Conservation (phyloP, 306 rosid species). For the Heteromeles arbutifolia region DNA sequence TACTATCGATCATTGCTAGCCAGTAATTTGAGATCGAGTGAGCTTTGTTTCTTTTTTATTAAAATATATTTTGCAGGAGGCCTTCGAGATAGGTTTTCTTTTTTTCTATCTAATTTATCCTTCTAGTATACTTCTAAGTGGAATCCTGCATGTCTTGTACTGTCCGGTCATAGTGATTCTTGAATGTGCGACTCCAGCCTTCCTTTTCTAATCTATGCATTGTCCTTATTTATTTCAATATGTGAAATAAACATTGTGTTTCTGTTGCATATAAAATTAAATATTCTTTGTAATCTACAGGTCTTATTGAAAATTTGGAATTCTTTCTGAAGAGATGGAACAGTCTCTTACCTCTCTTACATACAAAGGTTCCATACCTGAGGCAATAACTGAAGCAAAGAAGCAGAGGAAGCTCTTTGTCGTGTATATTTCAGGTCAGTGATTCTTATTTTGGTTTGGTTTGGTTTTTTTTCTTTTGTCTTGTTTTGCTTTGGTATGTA, state of each 20-base stretch:
- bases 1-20: neutral
- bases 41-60: neutral
- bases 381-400: slow-evolving; percentile 52
- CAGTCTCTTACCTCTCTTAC: slow-evolving; percentile 33
- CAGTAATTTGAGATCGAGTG: neutral
- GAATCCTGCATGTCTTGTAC: neutral
- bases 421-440: slow-evolving; percentile 46
- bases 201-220: neutral
- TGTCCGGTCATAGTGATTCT: neutral
- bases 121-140: neutral
- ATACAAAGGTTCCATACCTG: slow-evolving; percentile 42
- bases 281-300: neutral
- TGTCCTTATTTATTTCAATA: neutral
- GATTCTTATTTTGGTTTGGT: neutral
- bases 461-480: neutral
- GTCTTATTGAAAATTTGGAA: neutral
- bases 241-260: neutral
- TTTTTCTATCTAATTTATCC: no score
- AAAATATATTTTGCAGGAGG: neutral
- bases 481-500: neutral
- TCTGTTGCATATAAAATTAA: neutral
- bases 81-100: neutral
- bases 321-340: slow-evolving; percentile 30
- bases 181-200: neutral
- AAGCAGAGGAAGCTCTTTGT: slow-evolving; percentile 53